Evolutionary conservation across 495 filamentous ascomycete genomes (phyloP).

Genomic region (Letharia columbiana): DNA sequence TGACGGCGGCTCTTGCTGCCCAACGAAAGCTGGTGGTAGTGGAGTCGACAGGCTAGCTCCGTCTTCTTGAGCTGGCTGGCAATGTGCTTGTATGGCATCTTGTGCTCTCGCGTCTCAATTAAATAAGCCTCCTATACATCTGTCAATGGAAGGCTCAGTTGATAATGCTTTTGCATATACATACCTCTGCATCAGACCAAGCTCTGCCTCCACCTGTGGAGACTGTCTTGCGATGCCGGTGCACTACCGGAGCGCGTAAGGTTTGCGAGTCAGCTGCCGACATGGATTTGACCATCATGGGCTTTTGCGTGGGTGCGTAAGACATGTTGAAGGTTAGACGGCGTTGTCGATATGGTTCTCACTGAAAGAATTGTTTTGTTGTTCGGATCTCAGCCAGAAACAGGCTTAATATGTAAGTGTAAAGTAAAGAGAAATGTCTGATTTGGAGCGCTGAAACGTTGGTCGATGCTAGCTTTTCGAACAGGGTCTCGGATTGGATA

Average conservation of each 20-base stretch:
- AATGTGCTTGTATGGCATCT: constrained; percentile 86
- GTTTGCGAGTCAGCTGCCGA: constrained; percentile 19
- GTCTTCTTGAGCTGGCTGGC: constrained; percentile 77
- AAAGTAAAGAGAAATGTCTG: background rate
- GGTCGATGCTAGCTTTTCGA: background rate
- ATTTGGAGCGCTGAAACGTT: background rate
- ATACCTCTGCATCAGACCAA: constrained; percentile 72
- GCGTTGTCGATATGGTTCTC: background rate
- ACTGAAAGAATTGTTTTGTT: background rate
- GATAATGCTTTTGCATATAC: constrained; percentile 17
- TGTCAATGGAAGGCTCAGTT: constrained; percentile 12
- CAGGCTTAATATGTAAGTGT: background rate
- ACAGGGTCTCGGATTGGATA: constrained; percentile 6
- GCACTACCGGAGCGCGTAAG: constrained; percentile 17
- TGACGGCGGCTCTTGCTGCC: constrained; percentile 67
- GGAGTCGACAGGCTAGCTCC: constrained; percentile 73
- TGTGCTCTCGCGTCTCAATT: constrained; percentile 71
- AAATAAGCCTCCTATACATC: constrained; percentile 65
- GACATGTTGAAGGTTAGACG: constrained; percentile 1
- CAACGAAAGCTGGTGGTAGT: constrained; percentile 77
- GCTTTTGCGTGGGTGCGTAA: constrained; percentile 23
- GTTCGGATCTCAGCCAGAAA: background rate
- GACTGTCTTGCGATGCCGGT: constrained; percentile 46
- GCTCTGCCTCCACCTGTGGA: constrained; percentile 65
- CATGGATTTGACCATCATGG: constrained; percentile 15